Evolutionary conservation across 441 rosid species (phyloP), one percentile per base, ranked within the genome.

Genomic region (Erodium texanum): DNA sequence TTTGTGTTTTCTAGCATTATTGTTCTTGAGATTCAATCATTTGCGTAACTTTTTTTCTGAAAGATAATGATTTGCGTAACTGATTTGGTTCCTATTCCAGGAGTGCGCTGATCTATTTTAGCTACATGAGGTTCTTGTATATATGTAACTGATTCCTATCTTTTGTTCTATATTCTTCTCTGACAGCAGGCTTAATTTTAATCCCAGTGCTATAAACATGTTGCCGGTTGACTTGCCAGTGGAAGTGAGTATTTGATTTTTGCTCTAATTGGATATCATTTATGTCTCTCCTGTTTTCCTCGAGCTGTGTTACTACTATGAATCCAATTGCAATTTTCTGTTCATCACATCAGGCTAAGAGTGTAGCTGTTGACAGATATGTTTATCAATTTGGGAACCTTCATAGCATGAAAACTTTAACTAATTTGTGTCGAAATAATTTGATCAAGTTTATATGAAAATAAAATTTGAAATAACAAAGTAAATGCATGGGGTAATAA

Each of bases 161-260:
- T 14, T 77, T 36, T 74, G 61, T 24, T 59, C 15, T 59, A 23
- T 73, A 20, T n/a, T 19, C 16, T 66, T 45, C 3, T 14, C 3
- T 14, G 29, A 22, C 88, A 91, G 92, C 6, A 93, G 85, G 71
- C 76, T 86, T 76, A 81, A 79, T 73, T 89, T 89, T 59, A 76
- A 85, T 61, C 83, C 86, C 24, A 72, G 77, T 22, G 84, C 92
- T 64, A 84, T 91, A 75, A 84, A 78, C 76, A 73, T 89, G 81
- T 87, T 89, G 78, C 85, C 87, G 18, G 69, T 81, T 38, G 87
- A 83, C 75, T 79, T 70, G 34, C 80, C 83, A 2, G 70, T 56
- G 56, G 81, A 82, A 70, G 97, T 89, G 82, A 84, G 93, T 84
- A 71, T 64, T 50, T 34, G 8, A 29, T 48, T 48, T 77, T 38